Conservation (phyloP, 106 monocot genomes). For the Amphibolis antarctica region DNA sequence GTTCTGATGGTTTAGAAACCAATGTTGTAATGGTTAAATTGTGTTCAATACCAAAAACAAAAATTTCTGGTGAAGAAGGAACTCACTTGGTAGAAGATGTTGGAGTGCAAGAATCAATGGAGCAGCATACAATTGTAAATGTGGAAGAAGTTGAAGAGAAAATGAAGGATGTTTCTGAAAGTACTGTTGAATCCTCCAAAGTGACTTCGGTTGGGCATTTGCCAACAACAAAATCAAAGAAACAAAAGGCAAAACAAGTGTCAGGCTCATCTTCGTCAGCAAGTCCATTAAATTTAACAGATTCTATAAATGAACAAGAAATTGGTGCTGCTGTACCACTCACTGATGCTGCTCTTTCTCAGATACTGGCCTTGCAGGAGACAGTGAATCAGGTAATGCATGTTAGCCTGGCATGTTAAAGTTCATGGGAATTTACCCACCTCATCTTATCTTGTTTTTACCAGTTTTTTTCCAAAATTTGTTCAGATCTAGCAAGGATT, state of each 20-base stretch:
- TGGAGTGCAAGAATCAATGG: slow-evolving; percentile 15
- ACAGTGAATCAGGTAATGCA: slow-evolving; percentile 57
- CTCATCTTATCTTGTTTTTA: too few relatives aligned
- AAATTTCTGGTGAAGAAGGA: slow-evolving; percentile 22
- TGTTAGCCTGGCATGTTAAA: too few relatives aligned
- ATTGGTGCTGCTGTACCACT: slow-evolving; percentile 19
- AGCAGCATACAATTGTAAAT: slow-evolving; percentile 10
- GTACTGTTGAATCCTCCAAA: slow-evolving; percentile 13
- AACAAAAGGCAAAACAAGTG: slow-evolving; percentile 34
- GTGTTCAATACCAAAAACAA: slow-evolving; percentile 4
- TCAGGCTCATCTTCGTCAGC: slow-evolving; percentile 25
- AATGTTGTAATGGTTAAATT: slow-evolving; percentile 24
- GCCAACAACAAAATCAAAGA: slow-evolving; percentile 32
- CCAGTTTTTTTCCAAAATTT: too few relatives aligned
- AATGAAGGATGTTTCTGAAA: slow-evolving; percentile 34
- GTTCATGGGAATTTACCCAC: too few relatives aligned
- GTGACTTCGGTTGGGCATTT: slow-evolving; percentile 11
- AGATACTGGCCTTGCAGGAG: slow-evolving; percentile 45
- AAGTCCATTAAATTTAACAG: slow-evolving; percentile 37
- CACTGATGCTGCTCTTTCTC: slow-evolving; percentile 27
- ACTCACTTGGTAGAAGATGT: slow-evolving; percentile 12
- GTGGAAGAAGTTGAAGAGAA: slow-evolving; percentile 31
- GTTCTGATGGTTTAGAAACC: slow-evolving; percentile 12
- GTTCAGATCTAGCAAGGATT: too few relatives aligned
- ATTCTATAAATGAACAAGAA: slow-evolving; percentile 46